phyloP scores from a whole-genome alignment of 495 filamentous ascomycete species.

The Physcia stellaris region DNA sequence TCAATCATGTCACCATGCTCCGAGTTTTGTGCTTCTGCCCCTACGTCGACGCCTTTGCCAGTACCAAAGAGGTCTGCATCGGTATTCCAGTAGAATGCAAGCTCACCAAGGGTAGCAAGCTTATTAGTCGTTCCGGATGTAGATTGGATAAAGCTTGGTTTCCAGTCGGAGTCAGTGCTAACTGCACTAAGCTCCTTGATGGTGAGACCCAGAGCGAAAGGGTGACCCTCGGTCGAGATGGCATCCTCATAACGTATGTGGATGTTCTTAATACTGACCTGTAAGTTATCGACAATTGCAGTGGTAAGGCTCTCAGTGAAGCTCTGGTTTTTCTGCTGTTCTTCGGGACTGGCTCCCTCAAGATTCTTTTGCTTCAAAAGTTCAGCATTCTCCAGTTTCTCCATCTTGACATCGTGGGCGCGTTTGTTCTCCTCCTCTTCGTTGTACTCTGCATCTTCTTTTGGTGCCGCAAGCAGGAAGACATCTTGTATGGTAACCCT shows the following conservation, averaged over 20 bases:
- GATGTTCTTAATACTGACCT: conserved; percentile 94
- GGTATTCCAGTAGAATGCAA: conserved; percentile 96
- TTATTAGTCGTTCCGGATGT: conserved; percentile 76
- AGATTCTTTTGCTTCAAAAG: conserved; percentile 76
- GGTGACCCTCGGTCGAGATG: conserved; percentile 87
- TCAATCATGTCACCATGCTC: conserved; percentile 62
- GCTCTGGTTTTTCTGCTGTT: conserved; percentile 89
- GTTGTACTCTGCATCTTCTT: conserved; percentile 86
- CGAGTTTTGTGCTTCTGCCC: conserved; percentile 50
- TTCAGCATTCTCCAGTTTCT: conserved; percentile 92
- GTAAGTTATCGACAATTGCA: conserved; percentile 93
- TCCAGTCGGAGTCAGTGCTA: conserved; percentile 88
- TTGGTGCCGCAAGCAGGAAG: conserved; percentile 82
- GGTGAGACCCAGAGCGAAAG: conserved; percentile 83
- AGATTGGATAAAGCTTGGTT: conserved; percentile 85
- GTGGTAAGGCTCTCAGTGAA: conserved; percentile 90
- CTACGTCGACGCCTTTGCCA: conserved; percentile 45
- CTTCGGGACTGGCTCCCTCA: conserved; percentile 88
- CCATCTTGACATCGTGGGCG: conserved; percentile 81
- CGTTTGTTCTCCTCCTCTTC: conserved; percentile 78
- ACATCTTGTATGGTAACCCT: conserved; percentile 94
- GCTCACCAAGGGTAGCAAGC: conserved; percentile 68
- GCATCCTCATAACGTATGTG: conserved; percentile 96
- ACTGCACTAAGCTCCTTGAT: conserved; percentile 91
- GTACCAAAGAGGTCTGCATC: conserved; percentile 71